These are phyloP conservation scores for Pestalotiopsis sp. DNA, from an alignment of 2,329 filamentous ascomycete species.

Conservation along the genomic window DNA sequence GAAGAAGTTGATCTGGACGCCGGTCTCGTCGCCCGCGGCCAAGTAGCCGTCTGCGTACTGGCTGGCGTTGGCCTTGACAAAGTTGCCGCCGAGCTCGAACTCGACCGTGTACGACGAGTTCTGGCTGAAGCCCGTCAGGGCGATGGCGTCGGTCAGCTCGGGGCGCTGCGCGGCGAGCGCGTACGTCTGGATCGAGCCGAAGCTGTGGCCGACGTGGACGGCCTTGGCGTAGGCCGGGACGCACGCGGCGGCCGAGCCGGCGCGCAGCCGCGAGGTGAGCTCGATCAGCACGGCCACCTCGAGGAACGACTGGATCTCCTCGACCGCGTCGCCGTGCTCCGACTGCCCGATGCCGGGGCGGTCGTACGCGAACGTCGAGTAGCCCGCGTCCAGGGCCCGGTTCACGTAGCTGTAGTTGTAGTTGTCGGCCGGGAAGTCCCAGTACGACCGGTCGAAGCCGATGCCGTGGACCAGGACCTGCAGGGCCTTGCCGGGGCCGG, in stretches of 20 bases:
- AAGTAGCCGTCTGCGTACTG: slow-evolving; percentile 54
- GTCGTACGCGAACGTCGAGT: slow-evolving; percentile 10
- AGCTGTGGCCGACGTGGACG: slow-evolving; percentile 66
- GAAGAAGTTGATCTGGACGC: slow-evolving; percentile 55
- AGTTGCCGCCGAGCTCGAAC: slow-evolving; percentile 49
- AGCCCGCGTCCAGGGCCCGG: slow-evolving; percentile 36
- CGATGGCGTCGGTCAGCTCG: slow-evolving; percentile 55
- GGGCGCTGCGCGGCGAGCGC: slow-evolving; percentile 54
- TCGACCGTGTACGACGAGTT: slow-evolving; percentile 45
- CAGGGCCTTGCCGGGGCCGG: slow-evolving; percentile 39
- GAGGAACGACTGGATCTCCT: slow-evolving; percentile 59
- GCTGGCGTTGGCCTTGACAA: slow-evolving; percentile 42
- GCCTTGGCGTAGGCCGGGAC: slow-evolving; percentile 43
- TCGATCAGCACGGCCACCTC: slow-evolving; percentile 60
- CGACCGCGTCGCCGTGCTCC: slow-evolving; percentile 41
- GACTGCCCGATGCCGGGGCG: slow-evolving; percentile 12
- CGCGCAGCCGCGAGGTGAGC: slow-evolving; percentile 53
- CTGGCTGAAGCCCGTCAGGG: slow-evolving; percentile 62
- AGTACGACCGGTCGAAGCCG: slow-evolving; percentile 61
- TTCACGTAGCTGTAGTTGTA: slow-evolving; percentile 66
- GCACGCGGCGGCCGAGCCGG: slow-evolving; percentile 40
- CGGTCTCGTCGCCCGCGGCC: slow-evolving; percentile 43
- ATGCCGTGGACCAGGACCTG: slow-evolving; percentile 58
- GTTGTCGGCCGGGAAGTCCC: slow-evolving; percentile 59
- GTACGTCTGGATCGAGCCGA: slow-evolving; percentile 62